A percentile compares a stretch with the other conserved stretches of the same genome.
These are phyloP conservation scores for Rhododendron griersonianum DNA, from an alignment of 148 eudicot genomes.

Conservation along the genomic window DNA sequence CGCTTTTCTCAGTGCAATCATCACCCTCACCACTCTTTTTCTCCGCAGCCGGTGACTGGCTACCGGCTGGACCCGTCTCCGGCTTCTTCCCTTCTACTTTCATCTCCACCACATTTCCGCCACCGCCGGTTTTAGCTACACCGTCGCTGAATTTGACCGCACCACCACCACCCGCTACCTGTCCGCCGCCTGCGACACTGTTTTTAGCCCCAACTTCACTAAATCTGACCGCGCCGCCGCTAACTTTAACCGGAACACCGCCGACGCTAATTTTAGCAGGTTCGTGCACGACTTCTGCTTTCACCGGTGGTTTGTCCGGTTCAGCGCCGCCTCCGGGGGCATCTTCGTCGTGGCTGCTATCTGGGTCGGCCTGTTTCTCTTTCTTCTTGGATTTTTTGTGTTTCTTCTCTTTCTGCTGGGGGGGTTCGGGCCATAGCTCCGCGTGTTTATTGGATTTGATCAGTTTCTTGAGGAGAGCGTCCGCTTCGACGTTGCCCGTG, in stretches of 20 bases:
- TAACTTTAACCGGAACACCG: slow-evolving; percentile 11
- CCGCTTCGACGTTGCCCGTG: slow-evolving; percentile 56
- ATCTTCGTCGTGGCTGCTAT: slow-evolving; percentile 14
- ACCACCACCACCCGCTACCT: neutral
- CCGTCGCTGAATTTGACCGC: slow-evolving; percentile 4
- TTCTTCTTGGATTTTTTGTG: slow-evolving; percentile 19
- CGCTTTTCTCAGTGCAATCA: neutral
- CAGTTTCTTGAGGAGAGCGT: slow-evolving; percentile 49
- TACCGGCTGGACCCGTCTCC: slow-evolving; percentile 7
- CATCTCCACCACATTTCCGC: neutral
- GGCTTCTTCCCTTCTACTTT: slow-evolving; percentile 19
- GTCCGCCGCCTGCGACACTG: neutral
- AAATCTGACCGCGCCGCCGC: neutral
- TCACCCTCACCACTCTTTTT: slow-evolving; percentile 13
- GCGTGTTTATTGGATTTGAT: slow-evolving; percentile 77
- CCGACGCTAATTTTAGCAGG: slow-evolving; percentile 14
- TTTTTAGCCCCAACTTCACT: neutral
- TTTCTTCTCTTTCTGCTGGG: slow-evolving; percentile 17
- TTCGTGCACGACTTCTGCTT: slow-evolving; percentile 15
- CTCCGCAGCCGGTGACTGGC: slow-evolving; percentile 10
- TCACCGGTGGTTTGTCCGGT: slow-evolving; percentile 11
- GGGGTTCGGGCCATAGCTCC: slow-evolving; percentile 48
- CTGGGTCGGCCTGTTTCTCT: slow-evolving; percentile 23
- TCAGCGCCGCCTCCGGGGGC: neutral
- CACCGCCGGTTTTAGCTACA: neutral